Evolutionary conservation across 306 rosid species (phyloP).

Genomic region (Hylodesmum podocarpum): DNA sequence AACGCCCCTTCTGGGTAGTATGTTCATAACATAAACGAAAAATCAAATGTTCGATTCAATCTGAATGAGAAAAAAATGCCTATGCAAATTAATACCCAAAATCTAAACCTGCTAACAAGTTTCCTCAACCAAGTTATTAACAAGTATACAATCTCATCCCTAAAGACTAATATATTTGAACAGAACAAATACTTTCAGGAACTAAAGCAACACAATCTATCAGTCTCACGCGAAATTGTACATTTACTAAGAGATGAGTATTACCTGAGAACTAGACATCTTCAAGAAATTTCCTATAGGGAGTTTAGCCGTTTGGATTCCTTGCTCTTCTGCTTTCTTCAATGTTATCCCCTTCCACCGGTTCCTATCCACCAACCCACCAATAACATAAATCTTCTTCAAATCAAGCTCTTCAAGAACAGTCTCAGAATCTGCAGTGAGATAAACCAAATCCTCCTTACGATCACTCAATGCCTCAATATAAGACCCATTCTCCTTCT

Average conservation of each 20-base stretch:
- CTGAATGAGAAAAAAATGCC: not conserved
- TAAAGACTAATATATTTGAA: not conserved
- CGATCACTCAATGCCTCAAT: conserved; percentile 67
- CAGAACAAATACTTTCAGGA: not conserved
- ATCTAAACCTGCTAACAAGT: not conserved
- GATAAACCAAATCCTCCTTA: conserved; percentile 75
- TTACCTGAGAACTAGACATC: conserved; percentile 94
- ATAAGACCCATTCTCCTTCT: conserved; percentile 66
- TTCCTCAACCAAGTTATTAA: not conserved
- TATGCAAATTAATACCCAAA: not conserved
- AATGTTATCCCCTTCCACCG: conserved; percentile 89
- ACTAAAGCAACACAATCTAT: not conserved
- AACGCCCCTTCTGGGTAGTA: not conserved
- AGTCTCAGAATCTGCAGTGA: conserved; percentile 81
- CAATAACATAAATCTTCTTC: conserved; percentile 70
- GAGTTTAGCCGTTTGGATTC: conserved; percentile 87
- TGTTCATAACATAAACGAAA: not conserved
- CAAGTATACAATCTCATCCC: not conserved
- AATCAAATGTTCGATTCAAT: not conserved
- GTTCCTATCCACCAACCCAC: conserved; percentile 93
- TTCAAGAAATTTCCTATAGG: conserved; percentile 80
- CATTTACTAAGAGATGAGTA: conserved; percentile 1
- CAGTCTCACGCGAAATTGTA: not conserved
- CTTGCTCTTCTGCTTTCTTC: conserved; percentile 89
- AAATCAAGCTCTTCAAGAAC: conserved; percentile 87